Base-by-base conservation (phyloP, 2,329 filamentous ascomycete species). In the Pseudofabraea citricarpa region DNA sequence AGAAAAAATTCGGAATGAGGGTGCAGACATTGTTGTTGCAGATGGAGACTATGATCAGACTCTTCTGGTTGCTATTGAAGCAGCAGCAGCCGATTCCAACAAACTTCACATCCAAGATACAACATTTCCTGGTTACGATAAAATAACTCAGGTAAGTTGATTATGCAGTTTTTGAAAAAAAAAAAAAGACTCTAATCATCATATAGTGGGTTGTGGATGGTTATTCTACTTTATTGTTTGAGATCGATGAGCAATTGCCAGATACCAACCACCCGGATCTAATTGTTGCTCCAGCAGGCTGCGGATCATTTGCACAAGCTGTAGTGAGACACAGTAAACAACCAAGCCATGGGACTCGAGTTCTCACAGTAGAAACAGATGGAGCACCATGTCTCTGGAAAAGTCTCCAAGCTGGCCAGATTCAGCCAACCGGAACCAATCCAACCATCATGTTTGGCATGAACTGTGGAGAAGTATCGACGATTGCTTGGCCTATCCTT, bases 131-230 rank as follows among this genome's bases (percentile, higher is more conserved):
- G 81, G 77, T 2, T 88, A 86, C 53, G 74, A 81, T 36, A 69
- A 79, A 29, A 75, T 89, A 5, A 84, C 86, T 0, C 60, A 69
- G 62, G 77, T 76, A 43, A 47, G 33, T 13, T 20, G 15, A 6
- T 19, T n/a, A n/a, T n/a, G n/a, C n/a, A n/a, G n/a, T n/a, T n/a
- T n/a, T n/a, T n/a, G n/a, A n/a, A n/a, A n/a, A n/a, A n/a, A n/a
- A n/a, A n/a, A n/a, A n/a, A n/a, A n/a, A n/a, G n/a, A n/a, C n/a
- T 16, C 33, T 40, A 18, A 36, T 12, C 15, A 36, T 31, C 9
- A 8, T 22, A 10, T 36, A 77, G 61, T 90, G 83, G 80, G 84
- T 90, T 18, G 83, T 89, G 0, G 80, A 91, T 47, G 87, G 87
- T 0, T 93, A 91, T 55, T 71, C 71, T 4, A 89, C 85, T 0